Conservation (phyloP, 1,284 basidiomycete genomes). For the Cryptococcus deneoformans region DNA sequence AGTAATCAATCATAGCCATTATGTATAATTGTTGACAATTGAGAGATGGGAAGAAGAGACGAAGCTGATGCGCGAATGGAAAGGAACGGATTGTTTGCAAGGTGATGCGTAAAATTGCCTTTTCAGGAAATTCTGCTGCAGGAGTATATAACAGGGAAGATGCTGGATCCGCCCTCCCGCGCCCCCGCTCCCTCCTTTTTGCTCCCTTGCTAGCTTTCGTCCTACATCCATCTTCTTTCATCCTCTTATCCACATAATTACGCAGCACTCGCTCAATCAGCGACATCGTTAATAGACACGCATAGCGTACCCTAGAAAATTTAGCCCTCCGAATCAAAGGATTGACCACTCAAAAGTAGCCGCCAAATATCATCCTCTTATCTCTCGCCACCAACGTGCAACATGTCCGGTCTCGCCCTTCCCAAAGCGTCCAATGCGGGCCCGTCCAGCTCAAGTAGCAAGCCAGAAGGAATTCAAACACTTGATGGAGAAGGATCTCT, state of each 20-base stretch:
- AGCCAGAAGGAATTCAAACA: conserved; percentile 2
- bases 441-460: conserved; percentile 3
- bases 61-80: no score
- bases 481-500: conserved; percentile 14
- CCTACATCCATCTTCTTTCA: neutral
- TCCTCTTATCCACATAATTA: neutral
- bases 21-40: no score
- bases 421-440: conserved; percentile 7
- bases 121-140: neutral
- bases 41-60: no score
- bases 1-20: no score
- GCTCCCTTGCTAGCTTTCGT: neutral
- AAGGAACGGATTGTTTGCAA: no score
- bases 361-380: neutral
- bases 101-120: no score
- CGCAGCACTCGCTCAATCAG: neutral
- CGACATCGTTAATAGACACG: neutral
- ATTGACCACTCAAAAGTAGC: neutral
- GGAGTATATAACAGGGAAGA: neutral
- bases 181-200: neutral
- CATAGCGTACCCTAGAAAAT: neutral
- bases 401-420: conserved; percentile 16
- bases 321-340: neutral
- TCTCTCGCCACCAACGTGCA: neutral
- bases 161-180: neutral